Base-by-base conservation (phyloP, 2,329 filamentous ascomycete species). In the Periconia digitata region DNA sequence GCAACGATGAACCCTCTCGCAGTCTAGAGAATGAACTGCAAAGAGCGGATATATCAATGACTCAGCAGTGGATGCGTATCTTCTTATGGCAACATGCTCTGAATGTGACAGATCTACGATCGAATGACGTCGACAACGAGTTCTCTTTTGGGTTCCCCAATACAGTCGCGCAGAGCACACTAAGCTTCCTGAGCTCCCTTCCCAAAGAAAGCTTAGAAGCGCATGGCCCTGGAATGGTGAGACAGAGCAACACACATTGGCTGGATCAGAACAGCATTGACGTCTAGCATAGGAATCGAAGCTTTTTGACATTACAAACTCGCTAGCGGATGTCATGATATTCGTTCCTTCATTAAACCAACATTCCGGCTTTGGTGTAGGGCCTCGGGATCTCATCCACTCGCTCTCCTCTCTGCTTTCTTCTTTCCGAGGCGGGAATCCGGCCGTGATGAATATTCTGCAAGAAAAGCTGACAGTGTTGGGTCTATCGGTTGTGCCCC, bases 11-110 rank as follows among this genome's bases (percentile, higher is more conserved):
- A 23, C 49, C 62, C 2, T 56, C 62, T 7, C 59, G 58, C 8
- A 60, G 55, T 43, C 53, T 69, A 1, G 57, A 66, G n/a, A 70
- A 68, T n/a, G 66, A 69, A 39, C 47, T 70, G 6, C 65, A 69
- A 43, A 58, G 67, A n/a, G 67, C 66, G 8, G 66, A 70, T 29
- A 70, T 70, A 5, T 66, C 64, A 0, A 69, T 70, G 64, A 70
- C 67, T 2, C 67, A 70, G 36, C 67, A 70, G 40, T 70, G 67
- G 67, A 69, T 70, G 67, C 61, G 67, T 6, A 68, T 70, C 3
- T 69, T 67, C 46, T 40, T 70, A 3, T 70, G 67, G 67, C 67
- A 70, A 42, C 63, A 69, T 49, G 64, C 67, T n/a, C 49, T 70
- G 16, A 59, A 62, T 18, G 66, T 70, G 3, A 70, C 66, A 3